Base-by-base conservation (phyloP, 2,329 filamentous ascomycete species). In the Chaetomiaceae sp. region DNA sequence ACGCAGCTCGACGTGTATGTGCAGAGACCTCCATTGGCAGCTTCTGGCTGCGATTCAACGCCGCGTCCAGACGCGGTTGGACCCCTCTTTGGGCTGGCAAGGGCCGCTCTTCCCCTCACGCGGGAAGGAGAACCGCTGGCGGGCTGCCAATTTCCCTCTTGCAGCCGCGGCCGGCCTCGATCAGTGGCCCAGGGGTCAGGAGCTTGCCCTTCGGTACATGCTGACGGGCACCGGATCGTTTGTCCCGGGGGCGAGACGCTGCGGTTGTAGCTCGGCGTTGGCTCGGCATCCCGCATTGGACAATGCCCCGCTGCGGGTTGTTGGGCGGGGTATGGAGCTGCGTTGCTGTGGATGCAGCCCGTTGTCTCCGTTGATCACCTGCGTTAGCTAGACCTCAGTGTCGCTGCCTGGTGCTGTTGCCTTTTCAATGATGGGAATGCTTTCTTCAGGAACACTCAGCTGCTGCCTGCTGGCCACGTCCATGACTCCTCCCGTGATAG, bases 231-330 rank as follows among this genome's bases (percentile, higher is more conserved):
- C 12, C 27, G 11, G 15, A 18, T 30, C 17, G 12, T 6, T 30
- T 42, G 27, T 15, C 6, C 3, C 10, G 9, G 29, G 32, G 30
- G 34, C 12, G 10, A n/a, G 11, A 38, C 56, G n/a, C n/a, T n/a
- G n/a, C n/a, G 55, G 55, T 46, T 46, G 49, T 49, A 50, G 50
- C 45, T 60, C 58, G 58, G 58, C 37, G 48, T 48, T 60, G 50
- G 45, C 50, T 60, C 58, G 58, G 58, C 30, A 56, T 58, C 17
- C 26, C 18, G 9, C 22, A 24, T 6, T 4, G 18, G 6, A 14
- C 7, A 11, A 11, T 12, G 24, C 34, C 40, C 46, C 40, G 40
- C 40, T 40, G 22, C 20, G 45, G 40, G 29, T 6, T 29, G 17
- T n/a, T n/a, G 35, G 39, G 47, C 47, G 47, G 47, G 47, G 47